Evolutionary conservation across 192 early-diverging fungal genomes (phyloP).

Genomic region (Backusella liffmaniae): DNA sequence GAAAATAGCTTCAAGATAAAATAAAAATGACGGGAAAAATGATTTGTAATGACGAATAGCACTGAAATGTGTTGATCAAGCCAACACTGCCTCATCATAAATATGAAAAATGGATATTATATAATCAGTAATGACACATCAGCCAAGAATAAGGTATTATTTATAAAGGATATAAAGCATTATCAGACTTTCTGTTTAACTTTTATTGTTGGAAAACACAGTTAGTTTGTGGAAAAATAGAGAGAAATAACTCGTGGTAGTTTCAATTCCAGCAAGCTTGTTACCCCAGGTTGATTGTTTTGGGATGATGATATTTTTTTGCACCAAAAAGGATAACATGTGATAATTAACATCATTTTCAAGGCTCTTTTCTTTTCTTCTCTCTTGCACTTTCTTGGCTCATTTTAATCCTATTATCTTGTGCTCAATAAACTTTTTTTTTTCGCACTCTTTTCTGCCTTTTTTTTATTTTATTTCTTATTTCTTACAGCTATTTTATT

Average conservation of each 20-base stretch:
- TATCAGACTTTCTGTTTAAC: background rate
- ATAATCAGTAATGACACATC: background rate
- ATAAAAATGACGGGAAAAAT: background rate
- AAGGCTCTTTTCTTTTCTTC: background rate
- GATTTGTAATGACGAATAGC: background rate
- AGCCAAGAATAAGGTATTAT: background rate
- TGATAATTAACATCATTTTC: background rate
- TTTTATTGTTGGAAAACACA: background rate
- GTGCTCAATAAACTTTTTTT: background rate
- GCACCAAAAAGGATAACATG: constrained; percentile 11
- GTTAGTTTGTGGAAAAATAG: background rate
- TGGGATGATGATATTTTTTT: constrained; percentile 5
- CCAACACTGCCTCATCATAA: background rate
- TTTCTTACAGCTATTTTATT: background rate
- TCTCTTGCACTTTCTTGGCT: background rate
- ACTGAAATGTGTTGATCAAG: background rate
- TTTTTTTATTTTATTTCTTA: background rate
- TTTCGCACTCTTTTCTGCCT: background rate
- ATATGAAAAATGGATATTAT: background rate
- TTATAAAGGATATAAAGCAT: background rate
- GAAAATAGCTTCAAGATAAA: background rate
- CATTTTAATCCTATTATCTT: background rate
- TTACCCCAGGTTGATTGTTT: background rate
- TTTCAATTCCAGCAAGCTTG: background rate
- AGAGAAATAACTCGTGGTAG: background rate